Conservation (phyloP, 208 protist species). For the Trypanosoma congolense region DNA sequence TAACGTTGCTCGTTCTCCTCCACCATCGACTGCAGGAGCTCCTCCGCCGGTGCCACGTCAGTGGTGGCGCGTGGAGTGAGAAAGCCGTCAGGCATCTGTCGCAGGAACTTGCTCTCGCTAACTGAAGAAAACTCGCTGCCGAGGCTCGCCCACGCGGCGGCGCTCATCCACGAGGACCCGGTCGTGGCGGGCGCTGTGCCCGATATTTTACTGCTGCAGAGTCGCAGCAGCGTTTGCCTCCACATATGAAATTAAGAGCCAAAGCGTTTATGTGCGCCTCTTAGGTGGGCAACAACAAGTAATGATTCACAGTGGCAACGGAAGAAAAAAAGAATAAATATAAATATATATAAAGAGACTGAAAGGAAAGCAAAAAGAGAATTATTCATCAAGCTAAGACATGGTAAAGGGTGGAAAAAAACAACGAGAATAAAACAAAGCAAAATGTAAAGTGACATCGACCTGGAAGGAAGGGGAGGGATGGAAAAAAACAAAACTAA, state of each 20-base stretch:
- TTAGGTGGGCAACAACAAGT: too few species aligned
- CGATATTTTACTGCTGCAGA: conserved; percentile 16
- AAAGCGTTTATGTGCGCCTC: too few species aligned
- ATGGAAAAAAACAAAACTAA: too few species aligned
- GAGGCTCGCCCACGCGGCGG: conserved; percentile 76
- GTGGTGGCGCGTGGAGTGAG: conserved; percentile 76
- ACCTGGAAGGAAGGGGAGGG: too few species aligned
- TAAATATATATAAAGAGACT: too few species aligned
- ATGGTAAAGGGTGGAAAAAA: too few species aligned
- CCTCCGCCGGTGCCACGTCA: conserved; percentile 59
- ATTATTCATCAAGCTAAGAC: too few species aligned
- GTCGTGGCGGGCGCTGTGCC: conserved; percentile 5
- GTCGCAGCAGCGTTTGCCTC: conserved; percentile 16
- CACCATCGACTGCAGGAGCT: conserved; percentile 55
- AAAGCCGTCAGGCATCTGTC: conserved; percentile 52
- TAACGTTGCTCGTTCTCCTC: conserved; percentile 70
- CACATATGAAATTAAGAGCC: conserved; percentile 21
- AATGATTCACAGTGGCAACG: not conserved
- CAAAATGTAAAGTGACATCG: too few species aligned
- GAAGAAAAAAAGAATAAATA: not conserved
- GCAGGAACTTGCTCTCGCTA: conserved; percentile 70
- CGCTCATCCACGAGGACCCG: conserved; percentile 67
- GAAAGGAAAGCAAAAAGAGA: too few species aligned
- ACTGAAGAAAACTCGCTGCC: conserved; percentile 76
- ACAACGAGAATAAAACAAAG: too few species aligned